These are phyloP conservation scores for Globisporangium uncinulatum DNA, from an alignment of 352 stramenopile species.

Conservation along the genomic window DNA sequence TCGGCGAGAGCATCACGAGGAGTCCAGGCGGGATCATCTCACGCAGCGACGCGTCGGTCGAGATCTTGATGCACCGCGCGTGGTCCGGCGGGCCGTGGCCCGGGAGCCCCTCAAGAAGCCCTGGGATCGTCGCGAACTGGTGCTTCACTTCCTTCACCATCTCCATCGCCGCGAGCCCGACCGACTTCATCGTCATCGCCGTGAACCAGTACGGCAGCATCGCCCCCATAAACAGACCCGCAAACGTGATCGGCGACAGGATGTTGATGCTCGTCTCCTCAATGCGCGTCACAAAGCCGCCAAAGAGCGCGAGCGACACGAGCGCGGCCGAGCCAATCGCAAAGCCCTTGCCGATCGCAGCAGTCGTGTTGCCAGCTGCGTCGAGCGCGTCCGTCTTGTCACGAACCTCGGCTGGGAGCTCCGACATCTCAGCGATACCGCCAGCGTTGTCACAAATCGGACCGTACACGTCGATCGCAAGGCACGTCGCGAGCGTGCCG, in stretches of 20 bases:
- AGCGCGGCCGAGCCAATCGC: slow-evolving; percentile 98
- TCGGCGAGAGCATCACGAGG: slow-evolving; percentile 98
- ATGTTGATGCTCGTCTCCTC: slow-evolving; percentile 96
- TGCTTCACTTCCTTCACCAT: slow-evolving; percentile 99
- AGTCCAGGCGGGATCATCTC: slow-evolving; percentile 99
- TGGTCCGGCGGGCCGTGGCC: slow-evolving; percentile 84
- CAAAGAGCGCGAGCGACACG: slow-evolving; percentile 98
- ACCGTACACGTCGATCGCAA: slow-evolving; percentile 99
- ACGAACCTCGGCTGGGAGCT: slow-evolving; percentile 95
- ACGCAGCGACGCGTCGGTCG: slow-evolving; percentile 96
- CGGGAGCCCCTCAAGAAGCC: slow-evolving; percentile 93
- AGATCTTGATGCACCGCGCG: slow-evolving; percentile 98
- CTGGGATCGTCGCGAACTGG: slow-evolving; percentile 99
- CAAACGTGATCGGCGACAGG: slow-evolving; percentile 96
- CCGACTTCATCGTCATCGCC: slow-evolving; percentile 99
- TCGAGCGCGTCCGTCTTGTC: slow-evolving; percentile 99
- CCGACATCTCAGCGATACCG: slow-evolving; percentile 99
- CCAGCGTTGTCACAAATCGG: slow-evolving; percentile 99
- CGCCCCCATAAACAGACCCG: slow-evolving; percentile 97
- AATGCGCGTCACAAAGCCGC: slow-evolving; percentile 97
- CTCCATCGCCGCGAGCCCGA: slow-evolving; percentile 96
- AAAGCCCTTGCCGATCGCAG: slow-evolving; percentile 99
- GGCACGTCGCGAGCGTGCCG: slow-evolving; percentile 95
- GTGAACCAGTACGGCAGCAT: slow-evolving; percentile 99
- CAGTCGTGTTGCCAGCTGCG: slow-evolving; percentile 98